Evolutionary conservation across 164 flowering plant species (phyloP).

Genomic region (Cinnamomum chago): DNA sequence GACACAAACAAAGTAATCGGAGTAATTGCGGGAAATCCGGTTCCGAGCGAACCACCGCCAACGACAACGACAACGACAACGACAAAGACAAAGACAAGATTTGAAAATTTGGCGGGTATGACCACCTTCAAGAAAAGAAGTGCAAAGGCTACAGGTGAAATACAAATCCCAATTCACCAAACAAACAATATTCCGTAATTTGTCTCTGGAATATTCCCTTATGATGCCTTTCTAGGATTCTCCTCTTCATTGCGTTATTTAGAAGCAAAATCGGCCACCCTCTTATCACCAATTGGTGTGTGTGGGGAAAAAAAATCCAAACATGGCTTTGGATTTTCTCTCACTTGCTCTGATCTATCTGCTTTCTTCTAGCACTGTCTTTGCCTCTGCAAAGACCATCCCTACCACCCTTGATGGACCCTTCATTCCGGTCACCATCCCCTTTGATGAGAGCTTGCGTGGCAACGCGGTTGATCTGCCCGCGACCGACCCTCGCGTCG

Average conservation of each 20-base stretch:
- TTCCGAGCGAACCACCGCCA: not conserved
- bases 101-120: not conserved
- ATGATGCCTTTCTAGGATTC: not conserved
- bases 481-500: constrained; percentile 55
- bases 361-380: not conserved
- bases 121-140: not conserved
- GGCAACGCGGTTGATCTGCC: constrained; percentile 76
- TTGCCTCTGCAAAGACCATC: constrained; percentile 16
- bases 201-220: not conserved
- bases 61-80: too few relatives aligned
- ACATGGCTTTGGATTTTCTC: not conserved
- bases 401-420: constrained; percentile 81
- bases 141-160: not conserved
- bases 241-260: not conserved
- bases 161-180: not conserved
- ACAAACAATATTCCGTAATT: not conserved
- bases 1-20: too few relatives aligned
- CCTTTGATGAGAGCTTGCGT: constrained; percentile 44
- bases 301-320: not conserved
- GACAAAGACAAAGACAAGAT: not conserved
- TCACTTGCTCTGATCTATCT: not conserved
- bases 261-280: not conserved
- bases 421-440: constrained; percentile 62
- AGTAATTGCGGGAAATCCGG: too few relatives aligned
- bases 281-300: not conserved